These are phyloP conservation scores for Gossypium lobatum DNA, from an alignment of 441 rosid species.

Conservation along the genomic window DNA sequence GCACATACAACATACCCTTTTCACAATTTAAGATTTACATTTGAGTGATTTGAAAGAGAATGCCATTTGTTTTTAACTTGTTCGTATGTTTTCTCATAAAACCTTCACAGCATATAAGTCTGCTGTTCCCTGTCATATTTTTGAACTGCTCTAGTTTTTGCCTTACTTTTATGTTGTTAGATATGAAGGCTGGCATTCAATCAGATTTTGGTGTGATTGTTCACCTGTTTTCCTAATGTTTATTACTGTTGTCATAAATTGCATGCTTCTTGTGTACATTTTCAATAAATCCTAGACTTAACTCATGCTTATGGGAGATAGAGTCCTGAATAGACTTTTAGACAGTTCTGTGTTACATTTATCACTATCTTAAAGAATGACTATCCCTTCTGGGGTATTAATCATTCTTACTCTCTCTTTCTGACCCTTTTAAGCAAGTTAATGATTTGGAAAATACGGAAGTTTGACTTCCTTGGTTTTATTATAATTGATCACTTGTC, in stretches of 20 bases:
- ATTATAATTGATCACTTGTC: neutral
- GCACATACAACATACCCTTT: neutral
- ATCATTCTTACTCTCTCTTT: neutral
- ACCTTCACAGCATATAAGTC: neutral
- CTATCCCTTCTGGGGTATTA: neutral
- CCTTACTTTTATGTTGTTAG: neutral
- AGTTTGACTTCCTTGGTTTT: neutral
- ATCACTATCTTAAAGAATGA: neutral
- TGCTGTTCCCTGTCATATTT: neutral
- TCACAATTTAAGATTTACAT: neutral
- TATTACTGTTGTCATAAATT: neutral
- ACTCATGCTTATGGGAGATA: neutral
- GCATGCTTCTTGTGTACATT: neutral
- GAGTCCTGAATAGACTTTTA: neutral
- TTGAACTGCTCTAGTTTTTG: neutral
- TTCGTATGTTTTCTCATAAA: neutral
- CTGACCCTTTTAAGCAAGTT: neutral
- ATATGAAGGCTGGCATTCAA: neutral
- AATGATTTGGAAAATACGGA: neutral
- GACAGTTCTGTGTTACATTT: neutral
- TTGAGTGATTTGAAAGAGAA: neutral
- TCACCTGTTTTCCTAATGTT: neutral
- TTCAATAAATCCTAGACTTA: neutral
- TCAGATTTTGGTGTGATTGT: neutral
- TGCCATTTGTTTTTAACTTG: neutral